Evolutionary conservation across 768 basidiomycete genomes (phyloP), one percentile per base, ranked within the genome.

Genomic region (Naganishia antarctica): DNA sequence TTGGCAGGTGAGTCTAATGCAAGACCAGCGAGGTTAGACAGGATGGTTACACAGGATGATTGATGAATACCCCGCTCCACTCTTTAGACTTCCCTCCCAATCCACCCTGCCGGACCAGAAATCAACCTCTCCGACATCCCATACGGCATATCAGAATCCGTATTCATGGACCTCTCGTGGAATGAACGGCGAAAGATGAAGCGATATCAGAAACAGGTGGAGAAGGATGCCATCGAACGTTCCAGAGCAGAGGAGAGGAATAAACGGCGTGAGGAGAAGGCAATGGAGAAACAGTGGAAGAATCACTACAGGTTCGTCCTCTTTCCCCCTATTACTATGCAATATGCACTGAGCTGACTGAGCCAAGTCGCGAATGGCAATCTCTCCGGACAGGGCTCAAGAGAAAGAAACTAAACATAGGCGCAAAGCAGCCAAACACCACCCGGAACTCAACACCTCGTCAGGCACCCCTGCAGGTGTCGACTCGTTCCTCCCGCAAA

Each of bases 121-220:
- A 18, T n/a, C 29, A 18, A 16, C 31, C 9, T 34, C 23, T 12
- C 53, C 43, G 43, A 44, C n/a, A 7, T 18, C 43, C 9, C 43
- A 44, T 44, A 57, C 11, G 37, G 37, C 32, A 7, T 15, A 37
- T 37, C 34, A 37, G 34, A 37, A 37, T 15, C 34, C 8, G 4
- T 57, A 6, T 11, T n/a, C 23, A 37, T 57, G 34, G 9, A 40
- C 5, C 21, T 57, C 8, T 57, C 53, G 23, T 57, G 53, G 53
- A 57, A 57, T 34, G 53, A 57, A 25, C 31, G 53, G 11, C 53
- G 53, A 26, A 57, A 41, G 53, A 57, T 57, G 53, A 37, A 34
- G 9, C 53, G 53, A 4, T 57, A 57, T 18, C 34, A 57, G 53
- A 57, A 57, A 40, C 53, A 57, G 23, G 53, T 57, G 1, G 21